These are phyloP conservation scores for Schizonepeta tenuifolia DNA, from an alignment of 257 asterid genomes.

Conservation along the genomic window DNA sequence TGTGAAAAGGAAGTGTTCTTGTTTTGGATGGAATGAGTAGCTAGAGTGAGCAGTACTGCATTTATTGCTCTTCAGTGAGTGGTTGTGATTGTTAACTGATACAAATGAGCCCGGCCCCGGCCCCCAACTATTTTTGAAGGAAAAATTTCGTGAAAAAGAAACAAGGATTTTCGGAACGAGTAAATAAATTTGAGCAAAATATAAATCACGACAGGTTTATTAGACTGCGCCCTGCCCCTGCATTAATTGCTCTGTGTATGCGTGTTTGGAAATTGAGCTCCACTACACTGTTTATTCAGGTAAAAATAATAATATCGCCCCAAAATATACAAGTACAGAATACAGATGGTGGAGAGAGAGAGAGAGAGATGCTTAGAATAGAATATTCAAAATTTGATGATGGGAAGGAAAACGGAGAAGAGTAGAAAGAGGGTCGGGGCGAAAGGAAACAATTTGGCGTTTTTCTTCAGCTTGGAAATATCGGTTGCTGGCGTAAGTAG, in stretches of 20 bases:
- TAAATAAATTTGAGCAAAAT: not conserved
- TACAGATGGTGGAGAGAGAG: not conserved
- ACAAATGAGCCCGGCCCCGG: slow-evolving; percentile 14
- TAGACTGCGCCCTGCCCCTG: slow-evolving; percentile 12
- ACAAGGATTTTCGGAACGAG: not conserved
- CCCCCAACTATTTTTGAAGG: not conserved
- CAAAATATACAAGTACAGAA: not conserved
- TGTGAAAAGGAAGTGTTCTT: slow-evolving; percentile 9
- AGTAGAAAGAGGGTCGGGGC: not conserved
- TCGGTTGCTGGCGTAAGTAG: slow-evolving; percentile 11
- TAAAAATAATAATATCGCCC: not conserved
- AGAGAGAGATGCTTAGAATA: not conserved
- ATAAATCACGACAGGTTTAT: not conserved
- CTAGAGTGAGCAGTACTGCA: slow-evolving; percentile 28
- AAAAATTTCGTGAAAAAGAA: not conserved
- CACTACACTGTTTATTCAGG: not conserved
- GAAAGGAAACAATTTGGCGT: not conserved
- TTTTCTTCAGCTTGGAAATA: not conserved
- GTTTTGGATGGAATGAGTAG: slow-evolving; percentile 11
- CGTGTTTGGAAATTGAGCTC: slow-evolving; percentile 27
- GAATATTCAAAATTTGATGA: not conserved
- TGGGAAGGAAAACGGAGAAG: slow-evolving; percentile 8
- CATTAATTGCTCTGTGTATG: slow-evolving; percentile 38
- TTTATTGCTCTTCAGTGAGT: slow-evolving; percentile 33
- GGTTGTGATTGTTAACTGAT: slow-evolving; percentile 28